Evolutionary conservation across 2,329 filamentous ascomycete species (phyloP).

Genomic region (Ceratocystis destructans): DNA sequence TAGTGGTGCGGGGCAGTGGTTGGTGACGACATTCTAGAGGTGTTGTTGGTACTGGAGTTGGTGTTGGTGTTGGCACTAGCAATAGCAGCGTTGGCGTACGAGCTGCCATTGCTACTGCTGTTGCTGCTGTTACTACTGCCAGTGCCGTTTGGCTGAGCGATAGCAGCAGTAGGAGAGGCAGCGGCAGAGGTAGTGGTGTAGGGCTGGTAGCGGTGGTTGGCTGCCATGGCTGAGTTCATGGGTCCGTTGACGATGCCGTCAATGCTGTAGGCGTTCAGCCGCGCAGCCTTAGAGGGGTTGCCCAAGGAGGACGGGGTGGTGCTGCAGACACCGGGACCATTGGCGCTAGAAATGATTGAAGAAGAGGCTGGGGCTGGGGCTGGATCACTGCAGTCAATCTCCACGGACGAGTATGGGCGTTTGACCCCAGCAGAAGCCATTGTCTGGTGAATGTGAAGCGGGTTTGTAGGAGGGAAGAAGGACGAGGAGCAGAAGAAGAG

Average conservation of each 20-base stretch:
- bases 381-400: constrained; percentile 24
- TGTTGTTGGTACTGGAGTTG: not conserved
- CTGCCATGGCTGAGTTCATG: not conserved
- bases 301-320: not conserved
- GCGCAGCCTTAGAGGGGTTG: constrained; percentile 18
- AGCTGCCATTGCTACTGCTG: constrained; percentile 2
- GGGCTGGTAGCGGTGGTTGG: constrained; percentile 17
- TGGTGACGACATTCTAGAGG: not conserved
- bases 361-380: constrained; percentile 11
- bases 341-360: not conserved
- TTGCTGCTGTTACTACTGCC: constrained; percentile 21
- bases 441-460: constrained; percentile 9
- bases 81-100: not conserved
- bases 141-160: constrained; percentile 4
- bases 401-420: constrained; percentile 28
- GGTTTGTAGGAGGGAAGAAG: not conserved
- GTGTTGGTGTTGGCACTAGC: not conserved
- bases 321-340: constrained; percentile 5
- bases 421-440: constrained; percentile 30
- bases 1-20: constrained; percentile 20
- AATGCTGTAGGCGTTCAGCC: not conserved
- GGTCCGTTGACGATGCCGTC: not conserved
- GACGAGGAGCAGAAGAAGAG: not conserved
- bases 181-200: not conserved
- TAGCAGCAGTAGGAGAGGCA: not conserved